Percentiles rank a stretch among this genome's conserved stretches.
These are phyloP conservation scores for Diplodia corticola DNA, from an alignment of 2,329 filamentous ascomycete species.

Conservation along the genomic window DNA sequence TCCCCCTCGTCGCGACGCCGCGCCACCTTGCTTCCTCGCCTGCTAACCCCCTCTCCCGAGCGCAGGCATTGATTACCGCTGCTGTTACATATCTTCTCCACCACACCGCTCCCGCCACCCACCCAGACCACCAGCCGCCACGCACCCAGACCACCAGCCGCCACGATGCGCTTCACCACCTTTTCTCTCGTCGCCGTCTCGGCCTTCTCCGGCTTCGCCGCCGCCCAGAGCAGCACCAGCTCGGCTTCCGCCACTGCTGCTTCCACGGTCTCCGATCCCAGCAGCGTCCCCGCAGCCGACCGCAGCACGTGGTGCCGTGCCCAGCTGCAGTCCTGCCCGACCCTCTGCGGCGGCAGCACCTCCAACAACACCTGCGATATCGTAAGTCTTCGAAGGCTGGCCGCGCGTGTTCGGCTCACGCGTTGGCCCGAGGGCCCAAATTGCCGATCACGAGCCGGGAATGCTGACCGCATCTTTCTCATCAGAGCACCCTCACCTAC, in stretches of 20 bases:
- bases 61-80: slow-evolving; percentile 11
- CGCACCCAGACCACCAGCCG: not conserved
- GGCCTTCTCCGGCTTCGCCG: slow-evolving; percentile 18
- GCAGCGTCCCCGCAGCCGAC: slow-evolving; percentile 38
- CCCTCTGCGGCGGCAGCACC: slow-evolving; percentile 56
- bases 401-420: not conserved
- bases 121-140: not conserved
- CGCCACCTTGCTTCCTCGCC: slow-evolving; percentile 12
- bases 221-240: slow-evolving; percentile 12
- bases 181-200: slow-evolving; percentile 10
- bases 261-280: slow-evolving; percentile 34
- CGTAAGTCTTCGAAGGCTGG: slow-evolving; percentile 46
- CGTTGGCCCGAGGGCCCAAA: not conserved
- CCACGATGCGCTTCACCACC: slow-evolving; percentile 23
- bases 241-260: not conserved
- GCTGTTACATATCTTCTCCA: not conserved
- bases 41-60: not conserved
- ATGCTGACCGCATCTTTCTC: slow-evolving; percentile 28
- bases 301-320: slow-evolving; percentile 58
- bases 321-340: slow-evolving; percentile 60
- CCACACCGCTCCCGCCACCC: not conserved
- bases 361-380: slow-evolving; percentile 56
- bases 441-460: not conserved
- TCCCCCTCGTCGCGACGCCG: slow-evolving; percentile 3
- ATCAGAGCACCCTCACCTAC: slow-evolving; percentile 54